A percentile compares a stretch with the other conserved stretches of the same genome.
Evolutionary conservation across 495 filamentous ascomycete species (phyloP).

Genomic region (Xylaria grammica): DNA sequence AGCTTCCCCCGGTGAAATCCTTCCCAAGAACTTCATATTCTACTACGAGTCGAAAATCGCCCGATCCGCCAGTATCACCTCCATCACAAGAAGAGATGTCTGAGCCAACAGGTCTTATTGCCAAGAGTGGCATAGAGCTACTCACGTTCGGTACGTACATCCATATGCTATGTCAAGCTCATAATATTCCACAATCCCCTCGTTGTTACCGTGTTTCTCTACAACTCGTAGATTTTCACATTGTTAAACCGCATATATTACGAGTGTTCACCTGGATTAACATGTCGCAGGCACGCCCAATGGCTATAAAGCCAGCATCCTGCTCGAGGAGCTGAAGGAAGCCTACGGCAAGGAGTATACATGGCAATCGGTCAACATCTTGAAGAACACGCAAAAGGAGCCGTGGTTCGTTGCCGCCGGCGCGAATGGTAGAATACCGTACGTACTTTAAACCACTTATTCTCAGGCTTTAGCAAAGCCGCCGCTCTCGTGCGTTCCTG

Average conservation of each 20-base stretch:
- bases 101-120: conserved; percentile 56
- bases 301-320: conserved; percentile 71
- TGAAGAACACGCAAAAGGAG: conserved; percentile 78
- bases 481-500: neutral
- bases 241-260: neutral
- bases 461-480: neutral
- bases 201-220: neutral
- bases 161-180: neutral
- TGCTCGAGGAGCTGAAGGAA: conserved; percentile 75
- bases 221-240: too few relatives aligned
- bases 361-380: conserved; percentile 69
- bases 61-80: conserved; percentile 3
- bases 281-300: conserved; percentile 45
- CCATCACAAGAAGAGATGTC: conserved; percentile 33
- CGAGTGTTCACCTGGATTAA: neutral
- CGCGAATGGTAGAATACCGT: conserved; percentile 86
- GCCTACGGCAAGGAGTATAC: conserved; percentile 63
- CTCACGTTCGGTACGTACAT: conserved; percentile 49
- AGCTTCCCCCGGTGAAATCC: neutral
- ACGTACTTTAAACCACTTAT: neutral
- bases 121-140: conserved; percentile 62
- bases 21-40: conserved; percentile 25
- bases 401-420: conserved; percentile 68
- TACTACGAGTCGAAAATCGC: conserved; percentile 10
- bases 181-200: too few relatives aligned